Evolutionary conservation across 2,329 filamentous ascomycete genomes (phyloP).

Genomic region (Cladophialophora psammophila): DNA sequence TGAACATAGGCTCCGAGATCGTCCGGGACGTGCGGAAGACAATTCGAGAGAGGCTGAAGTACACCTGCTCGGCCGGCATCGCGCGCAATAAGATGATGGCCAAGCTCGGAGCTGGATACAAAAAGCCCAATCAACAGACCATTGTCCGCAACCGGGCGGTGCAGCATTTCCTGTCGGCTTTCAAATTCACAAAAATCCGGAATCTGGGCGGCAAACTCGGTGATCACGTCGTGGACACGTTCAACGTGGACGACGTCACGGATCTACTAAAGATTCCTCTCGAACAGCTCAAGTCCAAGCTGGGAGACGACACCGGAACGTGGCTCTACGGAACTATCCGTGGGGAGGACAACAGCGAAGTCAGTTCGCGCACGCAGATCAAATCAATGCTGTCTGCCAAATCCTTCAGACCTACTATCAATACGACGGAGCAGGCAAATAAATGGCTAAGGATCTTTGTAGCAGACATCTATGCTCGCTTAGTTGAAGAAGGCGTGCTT

Average conservation of each 20-base stretch:
- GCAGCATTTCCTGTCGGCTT: constrained; percentile 76
- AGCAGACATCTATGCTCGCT: constrained; percentile 86
- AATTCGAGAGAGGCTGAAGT: constrained; percentile 74
- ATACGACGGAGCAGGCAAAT: constrained; percentile 75
- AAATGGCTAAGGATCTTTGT: constrained; percentile 91
- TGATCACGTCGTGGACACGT: constrained; percentile 80
- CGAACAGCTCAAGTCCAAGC: constrained; percentile 76
- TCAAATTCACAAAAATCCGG: constrained; percentile 94
- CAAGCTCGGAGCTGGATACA: constrained; percentile 88
- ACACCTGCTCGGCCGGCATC: constrained; percentile 91
- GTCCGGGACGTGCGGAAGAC: constrained; percentile 75
- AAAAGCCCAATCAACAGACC: constrained; percentile 94
- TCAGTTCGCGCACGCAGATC: constrained; percentile 89
- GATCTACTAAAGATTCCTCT: constrained; percentile 76
- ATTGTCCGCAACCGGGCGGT: constrained; percentile 88
- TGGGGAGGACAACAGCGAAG: constrained; percentile 85
- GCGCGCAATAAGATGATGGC: constrained; percentile 93
- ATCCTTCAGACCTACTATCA: constrained; percentile 86
- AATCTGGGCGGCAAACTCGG: constrained; percentile 96
- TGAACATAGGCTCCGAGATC: constrained; percentile 87
- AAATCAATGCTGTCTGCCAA: constrained; percentile 98
- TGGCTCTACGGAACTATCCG: constrained; percentile 88
- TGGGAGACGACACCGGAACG: constrained; percentile 82
- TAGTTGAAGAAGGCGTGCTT: constrained; percentile 88
- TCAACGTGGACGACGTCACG: constrained; percentile 79